A percentile compares a stretch with the other conserved stretches of the same genome.
Conservation (phyloP, 164 flowering plant genomes). For the Dillenia suffruticosa region DNA sequence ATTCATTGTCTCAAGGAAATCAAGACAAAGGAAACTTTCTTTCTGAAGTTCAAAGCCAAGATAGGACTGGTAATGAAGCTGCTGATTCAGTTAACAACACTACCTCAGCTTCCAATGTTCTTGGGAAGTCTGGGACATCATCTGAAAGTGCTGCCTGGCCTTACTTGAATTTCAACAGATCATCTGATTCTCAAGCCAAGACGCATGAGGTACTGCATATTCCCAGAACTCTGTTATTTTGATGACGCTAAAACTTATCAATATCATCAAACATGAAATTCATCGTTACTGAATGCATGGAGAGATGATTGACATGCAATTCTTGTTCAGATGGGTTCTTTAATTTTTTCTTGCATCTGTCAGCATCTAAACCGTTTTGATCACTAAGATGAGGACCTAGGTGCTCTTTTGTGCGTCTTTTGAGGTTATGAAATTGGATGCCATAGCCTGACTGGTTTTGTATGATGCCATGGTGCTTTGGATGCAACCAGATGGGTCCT, state of each 20-base stretch:
- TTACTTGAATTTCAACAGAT: slow-evolving; percentile 13
- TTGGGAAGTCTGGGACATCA: slow-evolving; percentile 2
- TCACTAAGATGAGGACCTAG: too few species aligned
- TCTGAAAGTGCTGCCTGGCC: slow-evolving; percentile 8
- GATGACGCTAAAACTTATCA: background rate
- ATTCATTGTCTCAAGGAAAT: slow-evolving; percentile 16
- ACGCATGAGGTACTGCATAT: slow-evolving; percentile 30
- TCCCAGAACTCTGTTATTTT: background rate
- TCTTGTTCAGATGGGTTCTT: too few species aligned
- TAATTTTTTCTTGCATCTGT: too few species aligned
- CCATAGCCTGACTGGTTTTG: too few species aligned
- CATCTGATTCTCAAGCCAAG: slow-evolving; percentile 10
- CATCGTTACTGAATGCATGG: too few species aligned
- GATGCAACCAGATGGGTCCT: too few species aligned
- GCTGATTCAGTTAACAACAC: slow-evolving; percentile 17
- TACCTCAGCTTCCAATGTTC: slow-evolving; percentile 16
- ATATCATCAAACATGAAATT: too few species aligned
- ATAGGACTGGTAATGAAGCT: slow-evolving; percentile 16
- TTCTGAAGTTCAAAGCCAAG: slow-evolving; percentile 12
- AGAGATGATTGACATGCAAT: too few species aligned
- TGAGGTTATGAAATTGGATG: too few species aligned
- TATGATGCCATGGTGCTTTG: too few species aligned
- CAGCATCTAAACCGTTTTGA: too few species aligned
- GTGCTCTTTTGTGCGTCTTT: too few species aligned
- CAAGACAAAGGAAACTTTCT: slow-evolving; percentile 18